Conservation (phyloP, 306 rosid species). For the Prunus fruticosa region DNA sequence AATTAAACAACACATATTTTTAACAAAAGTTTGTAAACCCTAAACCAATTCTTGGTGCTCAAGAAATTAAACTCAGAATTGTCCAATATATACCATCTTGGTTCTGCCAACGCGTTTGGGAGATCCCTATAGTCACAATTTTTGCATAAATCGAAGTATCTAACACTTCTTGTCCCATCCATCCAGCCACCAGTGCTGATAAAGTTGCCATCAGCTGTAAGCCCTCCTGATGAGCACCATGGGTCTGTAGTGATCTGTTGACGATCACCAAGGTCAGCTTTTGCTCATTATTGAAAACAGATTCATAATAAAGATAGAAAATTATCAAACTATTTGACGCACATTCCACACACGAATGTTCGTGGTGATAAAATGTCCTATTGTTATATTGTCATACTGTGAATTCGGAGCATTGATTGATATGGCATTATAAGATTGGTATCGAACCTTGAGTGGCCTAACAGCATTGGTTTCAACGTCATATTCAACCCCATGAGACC, state of each 20-base stretch:
- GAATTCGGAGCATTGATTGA: neutral
- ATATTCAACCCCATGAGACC: constrained; percentile 65
- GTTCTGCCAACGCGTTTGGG: constrained; percentile 28
- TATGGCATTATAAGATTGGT: neutral
- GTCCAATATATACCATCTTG: constrained; percentile 55
- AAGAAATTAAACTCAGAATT: neutral
- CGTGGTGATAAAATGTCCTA: no score
- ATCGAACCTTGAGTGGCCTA: constrained; percentile 70
- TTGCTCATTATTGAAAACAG: neutral
- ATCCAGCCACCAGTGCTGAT: constrained; percentile 67
- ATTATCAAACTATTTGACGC: neutral
- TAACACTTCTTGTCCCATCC: constrained; percentile 41
- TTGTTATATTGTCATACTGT: no score
- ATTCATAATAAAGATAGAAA: neutral
- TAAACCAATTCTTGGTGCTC: neutral
- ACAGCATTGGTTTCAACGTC: constrained; percentile 41
- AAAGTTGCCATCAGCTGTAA: constrained; percentile 55
- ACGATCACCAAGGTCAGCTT: neutral
- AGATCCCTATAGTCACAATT: constrained; percentile 58
- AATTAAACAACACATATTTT: neutral
- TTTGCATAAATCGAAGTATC: constrained; percentile 44
- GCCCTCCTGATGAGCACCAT: constrained; percentile 97
- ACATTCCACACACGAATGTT: no score
- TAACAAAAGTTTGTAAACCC: neutral
- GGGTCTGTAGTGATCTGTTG: constrained; percentile 54